Conservation (phyloP, 1,284 basidiomycete species). For the Coriolopsis trogii region DNA sequence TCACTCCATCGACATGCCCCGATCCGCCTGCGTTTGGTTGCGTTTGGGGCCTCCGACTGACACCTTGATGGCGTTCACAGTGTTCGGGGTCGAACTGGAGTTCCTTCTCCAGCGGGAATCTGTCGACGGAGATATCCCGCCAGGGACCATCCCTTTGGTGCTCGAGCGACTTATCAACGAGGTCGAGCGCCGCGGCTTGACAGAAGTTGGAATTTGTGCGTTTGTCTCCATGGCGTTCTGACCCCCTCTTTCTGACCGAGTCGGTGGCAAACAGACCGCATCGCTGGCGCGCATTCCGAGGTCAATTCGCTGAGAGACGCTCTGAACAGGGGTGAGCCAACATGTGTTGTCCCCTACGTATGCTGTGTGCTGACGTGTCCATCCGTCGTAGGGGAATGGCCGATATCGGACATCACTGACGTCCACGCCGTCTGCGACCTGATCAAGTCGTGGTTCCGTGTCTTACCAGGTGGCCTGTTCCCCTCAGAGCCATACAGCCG, state of each 20-base stretch:
- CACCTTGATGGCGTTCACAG: constrained; percentile 39
- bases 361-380: not conserved
- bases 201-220: constrained; percentile 83
- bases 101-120: constrained; percentile 70
- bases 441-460: constrained; percentile 82
- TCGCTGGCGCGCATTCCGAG: constrained; percentile 76
- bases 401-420: constrained; percentile 62
- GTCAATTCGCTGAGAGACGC: constrained; percentile 71
- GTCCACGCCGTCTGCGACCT: constrained; percentile 81
- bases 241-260: not conserved
- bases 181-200: constrained; percentile 74
- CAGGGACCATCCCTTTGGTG: constrained; percentile 65
- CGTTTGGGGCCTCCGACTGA: not conserved
- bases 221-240: constrained; percentile 11
- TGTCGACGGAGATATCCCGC: constrained; percentile 46
- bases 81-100: constrained; percentile 77
- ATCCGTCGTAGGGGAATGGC: constrained; percentile 54
- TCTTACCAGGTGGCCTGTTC: constrained; percentile 78
- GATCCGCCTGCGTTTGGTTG: not conserved
- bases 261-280: constrained; percentile 63
- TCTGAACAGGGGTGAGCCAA: constrained; percentile 63
- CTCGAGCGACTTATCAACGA: constrained; percentile 67
- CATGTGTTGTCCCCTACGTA: not conserved
- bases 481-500: constrained; percentile 68
- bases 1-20: constrained; percentile 7